Conservation (phyloP, 2,329 filamentous ascomycete species). For the Mycosphaerella sp. region DNA sequence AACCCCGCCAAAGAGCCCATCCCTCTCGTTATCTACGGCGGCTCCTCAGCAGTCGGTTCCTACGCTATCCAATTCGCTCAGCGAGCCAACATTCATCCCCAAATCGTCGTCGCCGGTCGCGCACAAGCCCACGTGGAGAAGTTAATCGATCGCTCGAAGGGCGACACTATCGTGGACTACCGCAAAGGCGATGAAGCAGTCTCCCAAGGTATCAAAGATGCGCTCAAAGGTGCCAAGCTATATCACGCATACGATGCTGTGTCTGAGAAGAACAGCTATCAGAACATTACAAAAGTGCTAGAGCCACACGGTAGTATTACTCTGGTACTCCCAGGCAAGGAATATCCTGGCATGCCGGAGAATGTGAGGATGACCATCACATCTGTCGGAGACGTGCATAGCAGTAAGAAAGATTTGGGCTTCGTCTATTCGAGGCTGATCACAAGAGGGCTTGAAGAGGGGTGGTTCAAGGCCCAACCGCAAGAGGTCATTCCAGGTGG, state of each 20-base stretch:
- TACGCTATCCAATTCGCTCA: slow-evolving; percentile 54
- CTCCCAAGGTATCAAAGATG: slow-evolving; percentile 30
- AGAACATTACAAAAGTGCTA: slow-evolving; percentile 37
- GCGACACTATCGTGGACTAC: slow-evolving; percentile 57
- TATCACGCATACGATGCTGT: slow-evolving; percentile 33
- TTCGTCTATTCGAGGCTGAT: slow-evolving; percentile 33
- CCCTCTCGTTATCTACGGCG: slow-evolving; percentile 46
- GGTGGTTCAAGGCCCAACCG: slow-evolving; percentile 35
- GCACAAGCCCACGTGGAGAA: slow-evolving; percentile 48
- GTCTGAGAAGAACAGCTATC: slow-evolving; percentile 29
- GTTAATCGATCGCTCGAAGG: slow-evolving; percentile 49
- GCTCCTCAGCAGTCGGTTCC: slow-evolving; percentile 51
- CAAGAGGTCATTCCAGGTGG: slow-evolving; percentile 51
- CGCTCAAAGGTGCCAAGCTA: slow-evolving; percentile 28
- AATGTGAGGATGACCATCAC: slow-evolving; percentile 38
- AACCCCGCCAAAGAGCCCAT: slow-evolving; percentile 26
- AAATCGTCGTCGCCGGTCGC: slow-evolving; percentile 55
- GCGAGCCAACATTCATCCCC: slow-evolving; percentile 51
- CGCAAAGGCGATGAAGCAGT: slow-evolving; percentile 37
- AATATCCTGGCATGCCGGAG: slow-evolving; percentile 40
- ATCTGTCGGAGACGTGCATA: slow-evolving; percentile 31
- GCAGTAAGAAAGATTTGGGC: slow-evolving; percentile 32
- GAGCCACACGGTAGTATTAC: slow-evolving; percentile 34
- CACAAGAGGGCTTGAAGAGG: slow-evolving; percentile 32
- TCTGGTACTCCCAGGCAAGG: slow-evolving; percentile 33